phyloP scores from a whole-genome alignment of 1,284 basidiomycete genomes.

The Waitea zeae region DNA sequence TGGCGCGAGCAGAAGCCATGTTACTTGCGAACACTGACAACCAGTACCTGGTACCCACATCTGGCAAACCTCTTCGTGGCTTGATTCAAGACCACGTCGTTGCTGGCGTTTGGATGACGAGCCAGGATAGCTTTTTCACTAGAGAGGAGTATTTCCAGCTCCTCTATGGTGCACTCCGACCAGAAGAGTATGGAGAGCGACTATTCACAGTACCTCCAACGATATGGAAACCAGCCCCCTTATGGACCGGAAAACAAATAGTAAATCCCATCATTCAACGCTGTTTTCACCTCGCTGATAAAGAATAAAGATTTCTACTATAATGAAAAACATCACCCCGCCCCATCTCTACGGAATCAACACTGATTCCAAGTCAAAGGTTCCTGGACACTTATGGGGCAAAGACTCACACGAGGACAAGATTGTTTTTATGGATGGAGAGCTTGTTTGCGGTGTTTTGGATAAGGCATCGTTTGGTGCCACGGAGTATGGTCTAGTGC shows the following conservation, averaged over 20 bases:
- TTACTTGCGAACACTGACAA: conserved; percentile 97
- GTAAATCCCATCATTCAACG: conserved; percentile 27
- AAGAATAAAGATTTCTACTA: conserved; percentile 85
- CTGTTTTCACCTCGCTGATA: background rate
- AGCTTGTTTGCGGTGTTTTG: conserved; percentile 82
- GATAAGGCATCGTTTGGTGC: conserved; percentile 99
- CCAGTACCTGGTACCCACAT: conserved; percentile 96
- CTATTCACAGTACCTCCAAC: conserved; percentile 80
- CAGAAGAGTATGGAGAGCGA: conserved; percentile 69
- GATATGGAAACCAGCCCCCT: conserved; percentile 77
- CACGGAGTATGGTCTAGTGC: conserved; percentile 89
- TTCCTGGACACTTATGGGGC: conserved; percentile 74
- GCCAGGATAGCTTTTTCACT: conserved; percentile 87
- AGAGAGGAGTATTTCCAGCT: conserved; percentile 96
- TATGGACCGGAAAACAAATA: conserved; percentile 99
- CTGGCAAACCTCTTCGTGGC: conserved; percentile 93
- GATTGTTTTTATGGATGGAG: conserved; percentile 85
- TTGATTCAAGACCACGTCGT: conserved; percentile 99
- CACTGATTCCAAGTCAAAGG: conserved; percentile 77
- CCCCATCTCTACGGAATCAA: conserved; percentile 70
- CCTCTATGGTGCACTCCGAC: conserved; percentile 86
- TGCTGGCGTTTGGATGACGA: conserved; percentile 98
- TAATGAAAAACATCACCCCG: conserved; percentile 87
- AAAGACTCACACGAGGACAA: conserved; percentile 66
- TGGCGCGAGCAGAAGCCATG: conserved; percentile 87